Conservation (phyloP, 257 asterid genomes). For the Prunella vulgaris region DNA sequence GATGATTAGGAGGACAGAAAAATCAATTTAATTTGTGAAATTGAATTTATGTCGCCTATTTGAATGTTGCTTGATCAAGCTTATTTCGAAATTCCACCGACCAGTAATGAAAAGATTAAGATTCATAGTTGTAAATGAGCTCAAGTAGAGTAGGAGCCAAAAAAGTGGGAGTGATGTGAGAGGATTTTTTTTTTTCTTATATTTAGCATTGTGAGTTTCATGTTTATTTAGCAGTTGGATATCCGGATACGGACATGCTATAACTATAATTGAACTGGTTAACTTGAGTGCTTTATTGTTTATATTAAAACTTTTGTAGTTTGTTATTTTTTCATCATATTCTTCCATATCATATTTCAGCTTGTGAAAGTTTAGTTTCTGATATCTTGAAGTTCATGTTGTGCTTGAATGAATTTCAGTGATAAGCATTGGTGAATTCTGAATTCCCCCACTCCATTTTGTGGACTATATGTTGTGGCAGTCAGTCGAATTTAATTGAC, state of each 20-base stretch:
- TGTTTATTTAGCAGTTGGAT: not conserved
- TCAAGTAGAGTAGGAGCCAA: not conserved
- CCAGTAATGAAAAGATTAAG: not conserved
- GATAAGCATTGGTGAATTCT: conserved; percentile 15
- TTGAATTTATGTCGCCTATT: not conserved
- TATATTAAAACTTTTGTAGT: not conserved
- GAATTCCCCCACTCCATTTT: conserved; percentile 17
- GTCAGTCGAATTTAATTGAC: conserved; percentile 63
- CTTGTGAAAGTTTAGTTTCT: not conserved
- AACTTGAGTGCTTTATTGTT: not conserved
- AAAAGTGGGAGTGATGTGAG: not conserved
- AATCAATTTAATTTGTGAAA: not conserved
- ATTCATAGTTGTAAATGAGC: not conserved
- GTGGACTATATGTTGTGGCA: conserved; percentile 44
- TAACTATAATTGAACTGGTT: not conserved
- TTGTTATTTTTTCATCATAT: not conserved
- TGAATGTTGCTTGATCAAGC: not conserved
- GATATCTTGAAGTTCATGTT: not conserved
- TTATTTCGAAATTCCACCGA: not conserved
- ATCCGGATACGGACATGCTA: not conserved
- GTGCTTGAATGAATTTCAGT: conserved; percentile 26
- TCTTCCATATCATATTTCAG: not conserved
- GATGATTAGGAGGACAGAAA: too few relatives aligned
- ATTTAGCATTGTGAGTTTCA: not conserved
- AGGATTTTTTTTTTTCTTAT: not conserved